These are phyloP conservation scores for Fulvia fulva DNA, from an alignment of 2,329 filamentous ascomycete genomes.

Conservation along the genomic window DNA sequence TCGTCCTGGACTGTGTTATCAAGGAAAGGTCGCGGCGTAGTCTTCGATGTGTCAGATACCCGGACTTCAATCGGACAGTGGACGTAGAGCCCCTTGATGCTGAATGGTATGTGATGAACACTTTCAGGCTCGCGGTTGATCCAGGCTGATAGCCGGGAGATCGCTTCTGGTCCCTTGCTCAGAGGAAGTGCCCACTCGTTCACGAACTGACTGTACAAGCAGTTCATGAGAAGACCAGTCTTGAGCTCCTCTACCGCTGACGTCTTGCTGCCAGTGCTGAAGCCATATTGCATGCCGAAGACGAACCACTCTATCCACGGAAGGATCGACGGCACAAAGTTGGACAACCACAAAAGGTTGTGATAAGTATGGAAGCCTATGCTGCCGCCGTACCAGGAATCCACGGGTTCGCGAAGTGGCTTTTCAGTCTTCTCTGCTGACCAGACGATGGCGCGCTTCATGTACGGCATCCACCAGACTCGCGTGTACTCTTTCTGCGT, in stretches of 20 bases:
- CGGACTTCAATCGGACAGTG: constrained; percentile 93
- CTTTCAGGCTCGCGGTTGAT: constrained; percentile 68
- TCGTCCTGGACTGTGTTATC: constrained; percentile 66
- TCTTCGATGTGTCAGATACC: constrained; percentile 64
- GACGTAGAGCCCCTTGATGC: constrained; percentile 73
- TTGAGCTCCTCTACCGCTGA: constrained; percentile 76
- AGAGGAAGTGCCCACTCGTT: constrained; percentile 97
- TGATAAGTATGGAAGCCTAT: constrained; percentile 90
- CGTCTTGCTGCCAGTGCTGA: constrained; percentile 64
- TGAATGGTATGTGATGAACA: constrained; percentile 69
- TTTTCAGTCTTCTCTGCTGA: constrained; percentile 72
- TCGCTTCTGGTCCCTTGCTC: constrained; percentile 77
- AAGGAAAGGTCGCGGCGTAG: constrained; percentile 56
- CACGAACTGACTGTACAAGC: constrained; percentile 95
- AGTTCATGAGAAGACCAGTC: constrained; percentile 88
- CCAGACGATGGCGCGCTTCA: constrained; percentile 83
- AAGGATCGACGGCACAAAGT: constrained; percentile 72
- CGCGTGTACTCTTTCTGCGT: constrained; percentile 80
- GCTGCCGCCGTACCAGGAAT: constrained; percentile 74
- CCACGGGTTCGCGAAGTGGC: constrained; percentile 55
- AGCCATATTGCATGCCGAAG: constrained; percentile 96
- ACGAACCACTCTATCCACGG: constrained; percentile 95
- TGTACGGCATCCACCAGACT: constrained; percentile 98
- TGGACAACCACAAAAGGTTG: constrained; percentile 76
- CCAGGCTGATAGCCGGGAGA: constrained; percentile 81